phyloP scores from a whole-genome alignment of 805 yeast species.

The Candida lessepsii region DNA sequence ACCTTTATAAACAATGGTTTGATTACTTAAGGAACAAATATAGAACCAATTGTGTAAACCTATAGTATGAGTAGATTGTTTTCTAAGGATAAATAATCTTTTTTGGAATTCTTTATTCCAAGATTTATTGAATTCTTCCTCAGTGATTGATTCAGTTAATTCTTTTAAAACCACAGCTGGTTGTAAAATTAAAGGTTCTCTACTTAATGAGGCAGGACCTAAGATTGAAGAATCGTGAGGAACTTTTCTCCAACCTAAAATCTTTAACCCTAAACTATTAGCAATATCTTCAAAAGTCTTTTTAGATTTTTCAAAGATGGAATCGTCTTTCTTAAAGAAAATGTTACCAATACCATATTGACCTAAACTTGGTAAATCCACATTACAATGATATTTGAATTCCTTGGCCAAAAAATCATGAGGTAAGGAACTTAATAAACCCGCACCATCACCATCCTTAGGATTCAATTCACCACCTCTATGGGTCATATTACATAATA shows the following conservation, averaged over 20 bases:
- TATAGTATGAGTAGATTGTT: constrained; percentile 85
- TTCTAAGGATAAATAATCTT: constrained; percentile 80
- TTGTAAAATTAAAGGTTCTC: constrained; percentile 90
- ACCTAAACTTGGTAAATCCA: constrained; percentile 72
- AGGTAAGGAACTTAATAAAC: constrained; percentile 89
- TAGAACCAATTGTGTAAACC: constrained; percentile 97
- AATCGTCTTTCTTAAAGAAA: constrained; percentile 84
- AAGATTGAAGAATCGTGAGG: constrained; percentile 93
- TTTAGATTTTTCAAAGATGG: constrained; percentile 67
- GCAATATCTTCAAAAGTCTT: constrained; percentile 83
- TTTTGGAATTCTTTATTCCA: constrained; percentile 73
- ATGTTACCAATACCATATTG: constrained; percentile 95
- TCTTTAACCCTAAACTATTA: constrained; percentile 67
- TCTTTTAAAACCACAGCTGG: constrained; percentile 78
- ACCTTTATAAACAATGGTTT: constrained; percentile 94
- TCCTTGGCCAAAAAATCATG: constrained; percentile 85
- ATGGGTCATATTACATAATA: constrained; percentile 97
- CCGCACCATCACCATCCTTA: constrained; percentile 98
- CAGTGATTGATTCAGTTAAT: constrained; percentile 30
- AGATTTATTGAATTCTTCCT: constrained; percentile 53
- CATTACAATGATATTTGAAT: constrained; percentile 66
- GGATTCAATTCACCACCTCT: constrained; percentile 99
- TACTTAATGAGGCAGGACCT: constrained; percentile 90
- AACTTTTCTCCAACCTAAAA: constrained; percentile 92
- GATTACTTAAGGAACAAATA: constrained; percentile 86